Percentiles rank a stretch among this genome's conserved stretches.
These are phyloP conservation scores for Erodium chrysanthum DNA, from an alignment of 441 rosid genomes.

Conservation along the genomic window DNA sequence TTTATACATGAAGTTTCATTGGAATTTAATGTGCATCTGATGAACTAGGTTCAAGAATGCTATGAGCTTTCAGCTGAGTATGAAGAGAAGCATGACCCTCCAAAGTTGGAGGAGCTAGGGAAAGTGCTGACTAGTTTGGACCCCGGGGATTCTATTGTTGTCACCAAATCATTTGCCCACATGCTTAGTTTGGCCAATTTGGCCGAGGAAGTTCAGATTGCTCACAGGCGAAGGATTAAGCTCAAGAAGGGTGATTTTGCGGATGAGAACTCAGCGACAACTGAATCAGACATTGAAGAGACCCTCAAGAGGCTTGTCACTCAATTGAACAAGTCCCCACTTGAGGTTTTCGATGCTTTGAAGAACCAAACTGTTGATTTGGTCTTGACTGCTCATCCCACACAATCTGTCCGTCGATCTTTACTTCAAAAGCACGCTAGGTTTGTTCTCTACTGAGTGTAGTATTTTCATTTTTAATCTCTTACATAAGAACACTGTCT, in stretches of 20 bases:
- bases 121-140: too few relatives aligned
- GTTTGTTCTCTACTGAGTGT: background rate
- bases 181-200: constrained; percentile 22
- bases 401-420: constrained; percentile 89
- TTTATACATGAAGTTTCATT: background rate
- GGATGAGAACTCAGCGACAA: constrained; percentile 76
- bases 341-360: constrained; percentile 36
- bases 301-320: constrained; percentile 76
- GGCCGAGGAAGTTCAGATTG: constrained; percentile 68
- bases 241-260: constrained; percentile 77
- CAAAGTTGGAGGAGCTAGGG: too few relatives aligned
- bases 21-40: background rate
- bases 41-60: background rate
- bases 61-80: too few relatives aligned
- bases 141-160: too few relatives aligned
- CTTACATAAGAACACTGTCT: too few relatives aligned
- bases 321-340: constrained; percentile 68
- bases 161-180: too few relatives aligned
- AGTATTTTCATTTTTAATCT: too few relatives aligned
- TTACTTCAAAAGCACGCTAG: constrained; percentile 53
- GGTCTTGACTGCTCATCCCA: constrained; percentile 97
- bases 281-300: constrained; percentile 39
- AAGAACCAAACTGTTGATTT: constrained; percentile 94
- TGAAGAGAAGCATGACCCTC: too few relatives aligned
- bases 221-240: constrained; percentile 64